Evolutionary conservation across 306 rosid genomes (phyloP).

Genomic region (Mimosa bimucronata): DNA sequence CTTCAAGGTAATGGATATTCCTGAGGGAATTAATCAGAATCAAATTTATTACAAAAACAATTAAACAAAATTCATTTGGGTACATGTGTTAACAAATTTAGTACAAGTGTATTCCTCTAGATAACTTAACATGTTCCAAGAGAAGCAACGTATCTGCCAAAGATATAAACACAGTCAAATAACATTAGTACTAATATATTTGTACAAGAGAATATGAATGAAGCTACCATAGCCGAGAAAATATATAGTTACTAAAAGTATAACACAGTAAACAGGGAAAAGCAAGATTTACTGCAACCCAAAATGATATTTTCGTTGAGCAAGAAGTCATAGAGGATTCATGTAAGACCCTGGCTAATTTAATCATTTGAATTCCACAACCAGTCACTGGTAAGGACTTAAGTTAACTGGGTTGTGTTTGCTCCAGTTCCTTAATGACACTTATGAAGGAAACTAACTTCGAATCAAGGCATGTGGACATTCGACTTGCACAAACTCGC

Average conservation of each 20-base stretch:
- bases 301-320: not conserved
- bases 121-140: not conserved
- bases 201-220: too few relatives aligned
- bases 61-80: constrained; percentile 18
- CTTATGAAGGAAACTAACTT: not conserved
- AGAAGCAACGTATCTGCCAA: constrained; percentile 2
- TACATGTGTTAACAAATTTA: constrained; percentile 13
- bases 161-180: not conserved
- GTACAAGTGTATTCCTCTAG: not conserved
- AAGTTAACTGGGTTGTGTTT: not conserved
- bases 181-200: not conserved
- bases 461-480: not conserved
- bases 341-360: not conserved
- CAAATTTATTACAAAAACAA: too few relatives aligned
- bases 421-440: not conserved
- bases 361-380: not conserved
- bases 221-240: not conserved
- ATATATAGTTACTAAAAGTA: not conserved
- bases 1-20: constrained; percentile 7
- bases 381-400: not conserved
- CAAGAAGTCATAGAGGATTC: not conserved
- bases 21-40: constrained; percentile 3
- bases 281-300: not conserved
- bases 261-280: not conserved
- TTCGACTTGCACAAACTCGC: not conserved